Evolutionary conservation across 2,329 filamentous ascomycete species (phyloP).

Genomic region (Blastomyces parvus): DNA sequence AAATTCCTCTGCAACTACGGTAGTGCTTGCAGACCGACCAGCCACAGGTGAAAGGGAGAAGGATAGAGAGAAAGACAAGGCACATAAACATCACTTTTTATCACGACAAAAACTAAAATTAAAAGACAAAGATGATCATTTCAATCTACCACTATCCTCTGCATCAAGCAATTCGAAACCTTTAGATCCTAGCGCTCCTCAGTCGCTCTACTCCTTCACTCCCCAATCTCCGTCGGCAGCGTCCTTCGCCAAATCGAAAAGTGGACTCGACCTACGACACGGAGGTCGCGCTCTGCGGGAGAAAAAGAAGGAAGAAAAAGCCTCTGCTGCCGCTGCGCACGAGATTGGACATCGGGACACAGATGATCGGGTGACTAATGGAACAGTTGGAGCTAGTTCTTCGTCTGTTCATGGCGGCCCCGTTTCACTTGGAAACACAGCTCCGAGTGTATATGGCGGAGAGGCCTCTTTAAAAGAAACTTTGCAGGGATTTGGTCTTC

Average conservation of each 20-base stretch:
- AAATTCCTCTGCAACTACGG: conserved; percentile 53
- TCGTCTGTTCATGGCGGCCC: conserved; percentile 27
- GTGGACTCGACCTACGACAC: conserved; percentile 67
- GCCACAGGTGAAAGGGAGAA: conserved; percentile 31
- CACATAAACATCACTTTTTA: conserved; percentile 53
- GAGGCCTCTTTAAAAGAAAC: conserved; percentile 34
- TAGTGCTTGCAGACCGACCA: conserved; percentile 43
- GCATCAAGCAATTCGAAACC: conserved; percentile 56
- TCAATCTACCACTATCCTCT: conserved; percentile 51
- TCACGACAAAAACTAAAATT: conserved; percentile 57
- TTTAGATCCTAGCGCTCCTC: conserved; percentile 52
- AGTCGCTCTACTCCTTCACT: conserved; percentile 57
- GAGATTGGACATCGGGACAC: conserved; percentile 21
- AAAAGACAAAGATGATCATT: conserved; percentile 52
- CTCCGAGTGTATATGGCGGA: conserved; percentile 17
- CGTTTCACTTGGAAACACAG: conserved; percentile 29
- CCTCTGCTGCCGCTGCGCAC: conserved; percentile 17
- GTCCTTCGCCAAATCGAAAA: conserved; percentile 71
- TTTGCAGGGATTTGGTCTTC: conserved; percentile 49
- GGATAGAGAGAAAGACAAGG: conserved; percentile 37
- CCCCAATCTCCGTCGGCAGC: conserved; percentile 53
- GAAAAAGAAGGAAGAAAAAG: conserved; percentile 66
- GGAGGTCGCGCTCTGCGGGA: conserved; percentile 67
- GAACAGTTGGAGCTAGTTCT: conserved; percentile 20
- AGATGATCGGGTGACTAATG: conserved; percentile 27